Conservation (phyloP, 768 basidiomycete species). For the Suillus alpinus region DNA sequence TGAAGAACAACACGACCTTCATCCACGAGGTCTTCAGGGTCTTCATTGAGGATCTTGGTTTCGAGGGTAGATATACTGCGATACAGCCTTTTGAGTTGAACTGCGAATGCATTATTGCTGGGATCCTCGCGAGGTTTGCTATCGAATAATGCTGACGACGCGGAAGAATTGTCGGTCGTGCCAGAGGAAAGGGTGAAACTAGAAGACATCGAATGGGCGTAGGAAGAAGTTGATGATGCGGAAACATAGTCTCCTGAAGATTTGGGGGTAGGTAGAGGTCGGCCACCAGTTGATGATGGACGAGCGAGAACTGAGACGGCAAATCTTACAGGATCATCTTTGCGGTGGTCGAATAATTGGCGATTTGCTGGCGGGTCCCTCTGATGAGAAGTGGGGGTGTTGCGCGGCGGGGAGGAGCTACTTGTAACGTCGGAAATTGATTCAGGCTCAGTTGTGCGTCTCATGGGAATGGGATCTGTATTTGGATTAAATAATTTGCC, state of each 20-base stretch:
- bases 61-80: conserved; percentile 80
- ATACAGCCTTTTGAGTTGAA: conserved; percentile 80
- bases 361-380: conserved; percentile 35
- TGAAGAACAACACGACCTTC: conserved; percentile 36
- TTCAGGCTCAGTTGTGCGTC: conserved; percentile 65
- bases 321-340: conserved; percentile 91
- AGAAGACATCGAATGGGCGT: conserved; percentile 65
- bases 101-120: conserved; percentile 64
- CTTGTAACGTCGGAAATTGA: conserved; percentile 55
- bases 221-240: conserved; percentile 72
- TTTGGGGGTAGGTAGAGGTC: conserved; percentile 53
- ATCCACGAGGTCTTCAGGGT: conserved; percentile 51
- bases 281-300: conserved; percentile 34
- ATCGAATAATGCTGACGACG: conserved; percentile 69
- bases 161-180: conserved; percentile 73
- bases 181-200: conserved; percentile 70
- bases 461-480: conserved; percentile 61
- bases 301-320: conserved; percentile 49
- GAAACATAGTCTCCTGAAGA: conserved; percentile 70
- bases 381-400: conserved; percentile 30
- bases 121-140: conserved; percentile 50
- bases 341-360: conserved; percentile 84
- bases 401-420: conserved; percentile 43
- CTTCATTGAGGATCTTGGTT: conserved; percentile 63
- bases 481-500: conserved; percentile 72